phyloP scores from a whole-genome alignment of 2,329 filamentous ascomycete genomes.

The Sporothrix inflata region DNA sequence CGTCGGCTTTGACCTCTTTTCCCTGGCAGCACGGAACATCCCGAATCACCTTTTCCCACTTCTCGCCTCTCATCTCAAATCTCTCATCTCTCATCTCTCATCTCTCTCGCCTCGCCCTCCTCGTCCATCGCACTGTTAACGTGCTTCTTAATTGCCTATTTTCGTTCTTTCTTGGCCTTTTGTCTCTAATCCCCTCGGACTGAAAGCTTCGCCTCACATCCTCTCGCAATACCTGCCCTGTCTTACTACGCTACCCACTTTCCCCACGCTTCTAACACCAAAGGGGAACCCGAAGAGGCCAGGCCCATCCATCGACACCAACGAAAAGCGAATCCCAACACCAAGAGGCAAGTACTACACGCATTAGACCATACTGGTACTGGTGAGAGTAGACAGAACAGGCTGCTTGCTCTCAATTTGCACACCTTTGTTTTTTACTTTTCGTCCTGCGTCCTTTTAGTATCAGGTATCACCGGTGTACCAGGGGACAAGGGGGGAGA shows the following conservation, averaged over 20 bases:
- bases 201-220: conserved; percentile 17
- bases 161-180: background rate
- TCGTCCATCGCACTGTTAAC: background rate
- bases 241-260: background rate
- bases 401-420: background rate
- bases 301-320: background rate
- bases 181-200: conserved; percentile 12
- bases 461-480: conserved; percentile 7
- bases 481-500: background rate
- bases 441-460: background rate
- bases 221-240: background rate
- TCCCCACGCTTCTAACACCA: background rate
- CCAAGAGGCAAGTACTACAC: conserved; percentile 10
- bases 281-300: background rate
- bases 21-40: conserved; percentile 19
- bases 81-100: too few relatives aligned
- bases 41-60: conserved; percentile 12
- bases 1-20: background rate
- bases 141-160: background rate
- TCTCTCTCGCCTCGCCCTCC: conserved; percentile 10
- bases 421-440: background rate
- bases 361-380: background rate
- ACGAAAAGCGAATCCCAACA: background rate
- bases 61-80: background rate
- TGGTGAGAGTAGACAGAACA: background rate